Base-by-base conservation (phyloP, 805 yeast species). In the Candida piceae region DNA sequence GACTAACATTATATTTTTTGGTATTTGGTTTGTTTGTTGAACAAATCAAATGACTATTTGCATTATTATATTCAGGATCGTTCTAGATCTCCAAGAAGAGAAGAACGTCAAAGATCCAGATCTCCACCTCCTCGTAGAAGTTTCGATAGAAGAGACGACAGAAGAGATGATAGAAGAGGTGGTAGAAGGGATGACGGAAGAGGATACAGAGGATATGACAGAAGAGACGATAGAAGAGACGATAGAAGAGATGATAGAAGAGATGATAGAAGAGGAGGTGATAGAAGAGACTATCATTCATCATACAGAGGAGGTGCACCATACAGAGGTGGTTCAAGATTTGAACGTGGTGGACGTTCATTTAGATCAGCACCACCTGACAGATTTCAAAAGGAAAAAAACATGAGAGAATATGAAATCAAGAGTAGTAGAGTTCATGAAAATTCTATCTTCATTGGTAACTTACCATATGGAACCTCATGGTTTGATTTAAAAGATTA, bases 371-470 rank as follows among this genome's bases (percentile, higher is more conserved):
- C 43, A 19, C 32, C 41, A 11, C 31, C 39, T 17, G 13, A 40
- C 24, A 33, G 37, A 35, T 40, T 57, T 21, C 47, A 47, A 29
- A 50, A 64, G 38, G 58, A 55, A 18, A 48, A 54, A 32, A 44
- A 53, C 34, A 41, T 46, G 31, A 49, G 58, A 32, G 59, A 62
- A 7, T 60, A 53, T 35, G 62, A 63, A 43, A 58, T 61, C 23
- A 68, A 66, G 46, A 58, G 64, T 20, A 68, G 67, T 35, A 71
- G 88, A 63, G 76, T 80, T 57, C 80, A 79, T 55, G 72, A 70
- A 32, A 80, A 80, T 54, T 78, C 86, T 41, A 66, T 83, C 30
- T 84, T 84, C 51, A 71, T 84, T 31, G 89, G 90, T 7, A 83
- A 83, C 55, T 65, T 84, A 37, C 84, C 89, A 5, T 84, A 72